phyloP scores from a whole-genome alignment of 2,329 filamentous ascomycete genomes.

The Neophaeococcomyces mojaviensis region DNA sequence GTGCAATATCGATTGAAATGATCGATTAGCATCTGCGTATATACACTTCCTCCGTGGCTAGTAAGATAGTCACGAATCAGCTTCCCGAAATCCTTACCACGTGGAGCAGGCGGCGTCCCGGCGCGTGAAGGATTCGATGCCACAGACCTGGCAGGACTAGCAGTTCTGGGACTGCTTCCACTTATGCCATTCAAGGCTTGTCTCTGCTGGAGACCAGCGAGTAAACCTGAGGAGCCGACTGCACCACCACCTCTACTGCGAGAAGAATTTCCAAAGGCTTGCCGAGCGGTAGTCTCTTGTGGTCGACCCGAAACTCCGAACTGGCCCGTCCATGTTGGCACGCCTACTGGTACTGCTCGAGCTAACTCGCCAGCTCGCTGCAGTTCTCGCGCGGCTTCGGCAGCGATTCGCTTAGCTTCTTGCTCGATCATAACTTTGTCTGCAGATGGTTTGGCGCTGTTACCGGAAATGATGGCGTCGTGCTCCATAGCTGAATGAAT shows the following conservation, averaged over 20 bases:
- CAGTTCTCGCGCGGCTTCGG: conserved; percentile 68
- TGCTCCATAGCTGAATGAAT: conserved; percentile 91
- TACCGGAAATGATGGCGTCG: conserved; percentile 75
- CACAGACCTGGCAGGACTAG: conserved; percentile 20
- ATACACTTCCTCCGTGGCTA: conserved; percentile 67
- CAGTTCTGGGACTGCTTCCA: conserved; percentile 16
- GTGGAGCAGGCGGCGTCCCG: conserved; percentile 28
- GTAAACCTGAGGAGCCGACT: conserved; percentile 39
- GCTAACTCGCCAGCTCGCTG: conserved; percentile 66
- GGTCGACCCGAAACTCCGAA: conserved; percentile 70
- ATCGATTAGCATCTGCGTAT: conserved; percentile 78
- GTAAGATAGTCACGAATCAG: conserved; percentile 74
- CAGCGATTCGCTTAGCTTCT: conserved; percentile 73
- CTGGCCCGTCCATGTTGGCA: conserved; percentile 88
- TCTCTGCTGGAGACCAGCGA: conserved; percentile 51
- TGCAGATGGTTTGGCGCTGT: conserved; percentile 54
- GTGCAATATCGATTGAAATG: conserved; percentile 79
- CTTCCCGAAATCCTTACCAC: conserved; percentile 56
- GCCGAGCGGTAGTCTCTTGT: conserved; percentile 42
- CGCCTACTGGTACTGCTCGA: conserved; percentile 66
- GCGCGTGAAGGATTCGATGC: conserved; percentile 17
- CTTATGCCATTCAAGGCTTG: conserved; percentile 35
- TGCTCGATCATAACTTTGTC: conserved; percentile 71
- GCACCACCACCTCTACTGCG: conserved; percentile 21
- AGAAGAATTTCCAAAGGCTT: conserved; percentile 32